Evolutionary conservation across 495 filamentous ascomycete genomes (phyloP).

Genomic region (Aspergillus egyptiacus): DNA sequence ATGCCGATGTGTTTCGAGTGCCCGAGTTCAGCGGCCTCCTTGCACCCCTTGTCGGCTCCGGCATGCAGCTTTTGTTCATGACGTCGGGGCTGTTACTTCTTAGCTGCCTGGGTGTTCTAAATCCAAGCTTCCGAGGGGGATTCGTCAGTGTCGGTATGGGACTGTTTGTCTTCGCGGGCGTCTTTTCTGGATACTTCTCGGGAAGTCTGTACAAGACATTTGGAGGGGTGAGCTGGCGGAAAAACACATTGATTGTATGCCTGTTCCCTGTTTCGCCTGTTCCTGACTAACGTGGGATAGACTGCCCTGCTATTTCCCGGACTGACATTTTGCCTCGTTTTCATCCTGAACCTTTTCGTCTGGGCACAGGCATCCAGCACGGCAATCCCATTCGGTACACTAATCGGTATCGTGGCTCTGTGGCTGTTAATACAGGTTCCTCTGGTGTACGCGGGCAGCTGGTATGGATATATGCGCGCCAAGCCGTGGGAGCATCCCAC

Average conservation of each 20-base stretch:
- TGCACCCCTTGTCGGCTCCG: slow-evolving; percentile 81
- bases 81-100: slow-evolving; percentile 69
- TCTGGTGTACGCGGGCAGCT: slow-evolving; percentile 79
- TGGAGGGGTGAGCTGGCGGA: slow-evolving; percentile 70
- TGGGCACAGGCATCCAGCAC: slow-evolving; percentile 92
- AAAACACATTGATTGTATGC: slow-evolving; percentile 68
- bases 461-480: slow-evolving; percentile 64
- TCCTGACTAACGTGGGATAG: slow-evolving; percentile 24
- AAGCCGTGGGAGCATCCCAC: slow-evolving; percentile 81
- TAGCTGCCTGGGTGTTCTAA: slow-evolving; percentile 76
- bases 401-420: slow-evolving; percentile 68
- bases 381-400: slow-evolving; percentile 81
- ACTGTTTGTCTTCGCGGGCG: slow-evolving; percentile 80
- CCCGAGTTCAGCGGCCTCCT: slow-evolving; percentile 71
- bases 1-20: slow-evolving; percentile 86
- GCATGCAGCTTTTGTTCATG: slow-evolving; percentile 88
- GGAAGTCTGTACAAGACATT: slow-evolving; percentile 82
- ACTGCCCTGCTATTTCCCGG: slow-evolving; percentile 84
- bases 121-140: slow-evolving; percentile 86
- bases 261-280: background rate
- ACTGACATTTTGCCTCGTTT: slow-evolving; percentile 68
- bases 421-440: slow-evolving; percentile 91
- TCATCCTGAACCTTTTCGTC: slow-evolving; percentile 86
- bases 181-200: slow-evolving; percentile 92
- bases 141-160: slow-evolving; percentile 85